Conservation (phyloP, 2,329 filamentous ascomycete species). For the Madurella mycetomatis region DNA sequence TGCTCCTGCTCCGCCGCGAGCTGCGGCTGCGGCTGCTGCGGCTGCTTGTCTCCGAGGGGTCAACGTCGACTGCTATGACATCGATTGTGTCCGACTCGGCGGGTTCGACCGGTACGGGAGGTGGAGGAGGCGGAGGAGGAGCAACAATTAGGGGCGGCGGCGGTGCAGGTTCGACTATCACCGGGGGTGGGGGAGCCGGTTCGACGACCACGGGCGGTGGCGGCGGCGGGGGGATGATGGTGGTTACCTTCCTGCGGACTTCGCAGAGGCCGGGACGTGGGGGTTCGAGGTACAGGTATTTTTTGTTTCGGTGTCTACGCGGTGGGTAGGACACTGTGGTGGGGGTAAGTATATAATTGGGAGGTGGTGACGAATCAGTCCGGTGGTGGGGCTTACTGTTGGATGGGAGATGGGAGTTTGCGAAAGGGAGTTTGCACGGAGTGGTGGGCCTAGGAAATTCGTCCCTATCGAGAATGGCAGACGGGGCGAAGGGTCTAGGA, state of each 20-base stretch:
- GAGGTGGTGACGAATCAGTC: not conserved
- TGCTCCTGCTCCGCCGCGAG: slow-evolving; percentile 12
- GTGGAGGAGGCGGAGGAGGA: slow-evolving; percentile 20
- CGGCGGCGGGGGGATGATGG: slow-evolving; percentile 33
- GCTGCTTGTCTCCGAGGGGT: slow-evolving; percentile 29
- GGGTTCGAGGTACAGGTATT: slow-evolving; percentile 39
- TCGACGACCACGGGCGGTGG: slow-evolving; percentile 17
- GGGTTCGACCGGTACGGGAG: slow-evolving; percentile 18
- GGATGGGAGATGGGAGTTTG: not conserved
- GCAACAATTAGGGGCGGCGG: slow-evolving; percentile 23
- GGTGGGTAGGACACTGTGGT: slow-evolving; percentile 10
- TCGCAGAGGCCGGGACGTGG: slow-evolving; percentile 34
- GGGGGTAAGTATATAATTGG: not conserved
- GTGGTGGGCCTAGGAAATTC: not conserved
- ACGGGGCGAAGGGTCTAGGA: not conserved
- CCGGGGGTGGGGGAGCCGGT: slow-evolving; percentile 18
- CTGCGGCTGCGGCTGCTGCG: slow-evolving; percentile 27
- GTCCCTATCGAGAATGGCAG: not conserved
- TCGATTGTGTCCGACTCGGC: slow-evolving; percentile 33
- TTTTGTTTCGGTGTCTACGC: slow-evolving; percentile 31
- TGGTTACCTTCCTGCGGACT: slow-evolving; percentile 36
- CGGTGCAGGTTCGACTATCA: slow-evolving; percentile 13
- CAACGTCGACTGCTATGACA: slow-evolving; percentile 41
- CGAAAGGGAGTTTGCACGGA: not conserved
- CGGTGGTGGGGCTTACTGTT: not conserved